phyloP scores from a whole-genome alignment of 2,329 filamentous ascomycete species.

The Arachnomyces sp. region DNA sequence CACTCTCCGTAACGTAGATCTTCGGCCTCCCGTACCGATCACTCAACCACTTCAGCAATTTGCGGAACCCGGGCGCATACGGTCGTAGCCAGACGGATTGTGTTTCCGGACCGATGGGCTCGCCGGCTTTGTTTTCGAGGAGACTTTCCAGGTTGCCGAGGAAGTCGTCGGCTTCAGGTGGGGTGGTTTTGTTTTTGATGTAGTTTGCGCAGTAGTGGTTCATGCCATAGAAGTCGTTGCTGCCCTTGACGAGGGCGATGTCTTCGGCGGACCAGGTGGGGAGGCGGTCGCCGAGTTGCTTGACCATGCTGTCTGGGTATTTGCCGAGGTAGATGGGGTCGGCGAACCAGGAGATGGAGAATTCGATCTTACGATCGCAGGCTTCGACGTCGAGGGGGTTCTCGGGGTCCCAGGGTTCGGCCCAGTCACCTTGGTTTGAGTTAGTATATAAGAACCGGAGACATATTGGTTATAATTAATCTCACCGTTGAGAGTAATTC shows the following conservation, averaged over 20 bases:
- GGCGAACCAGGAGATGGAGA: constrained; percentile 80
- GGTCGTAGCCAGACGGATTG: constrained; percentile 76
- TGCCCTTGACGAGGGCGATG: constrained; percentile 65
- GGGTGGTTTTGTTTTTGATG: constrained; percentile 62
- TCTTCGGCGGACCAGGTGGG: constrained; percentile 69
- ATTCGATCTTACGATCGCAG: constrained; percentile 73
- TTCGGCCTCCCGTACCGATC: constrained; percentile 67
- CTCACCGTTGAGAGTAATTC: constrained; percentile 75
- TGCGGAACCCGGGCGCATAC: constrained; percentile 66
- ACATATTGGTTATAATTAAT: not conserved
- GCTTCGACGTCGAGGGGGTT: constrained; percentile 70
- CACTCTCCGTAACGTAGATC: constrained; percentile 86
- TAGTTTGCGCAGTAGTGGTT: constrained; percentile 91
- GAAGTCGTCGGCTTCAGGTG: constrained; percentile 59
- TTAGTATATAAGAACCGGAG: too few relatives aligned
- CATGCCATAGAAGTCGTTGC: constrained; percentile 91
- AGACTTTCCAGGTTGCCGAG: constrained; percentile 68
- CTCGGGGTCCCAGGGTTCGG: constrained; percentile 72
- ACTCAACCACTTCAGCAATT: constrained; percentile 68
- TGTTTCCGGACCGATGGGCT: constrained; percentile 72
- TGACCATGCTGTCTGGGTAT: constrained; percentile 76
- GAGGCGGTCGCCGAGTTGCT: constrained; percentile 70
- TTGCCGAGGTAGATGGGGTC: constrained; percentile 80
- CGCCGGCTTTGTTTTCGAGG: constrained; percentile 62
- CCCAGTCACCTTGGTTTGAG: constrained; percentile 57